Evolutionary conservation across 2,329 filamentous ascomycete species (phyloP).

Genomic region (Neophaeococcomyces aloes): DNA sequence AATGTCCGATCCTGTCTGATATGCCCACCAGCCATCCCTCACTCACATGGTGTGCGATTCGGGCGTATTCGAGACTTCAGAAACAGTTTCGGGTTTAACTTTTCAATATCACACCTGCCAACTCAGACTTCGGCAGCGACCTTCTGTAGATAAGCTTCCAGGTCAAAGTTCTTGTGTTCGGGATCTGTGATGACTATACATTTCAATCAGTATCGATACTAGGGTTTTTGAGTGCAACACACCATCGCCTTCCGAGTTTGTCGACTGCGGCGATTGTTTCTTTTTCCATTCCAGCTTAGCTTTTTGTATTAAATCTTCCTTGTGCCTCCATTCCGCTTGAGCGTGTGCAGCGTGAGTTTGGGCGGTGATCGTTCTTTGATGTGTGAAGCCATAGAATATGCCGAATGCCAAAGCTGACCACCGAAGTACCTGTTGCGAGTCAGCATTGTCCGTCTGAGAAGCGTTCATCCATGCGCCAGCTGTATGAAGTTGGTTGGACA

Average conservation of each 20-base stretch:
- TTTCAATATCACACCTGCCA: no score
- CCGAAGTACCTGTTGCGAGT: constrained; percentile 66
- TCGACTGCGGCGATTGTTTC: constrained; percentile 48
- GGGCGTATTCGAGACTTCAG: no score
- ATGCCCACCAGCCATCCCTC: no score
- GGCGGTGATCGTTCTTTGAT: constrained; percentile 71
- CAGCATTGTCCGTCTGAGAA: no score
- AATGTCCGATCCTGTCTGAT: no score
- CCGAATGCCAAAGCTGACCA: constrained; percentile 89
- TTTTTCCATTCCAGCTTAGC: constrained; percentile 85
- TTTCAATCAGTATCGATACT: not conserved
- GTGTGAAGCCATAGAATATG: constrained; percentile 89
- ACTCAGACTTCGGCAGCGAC: constrained; percentile 19
- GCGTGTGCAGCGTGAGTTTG: constrained; percentile 59
- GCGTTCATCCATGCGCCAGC: no score
- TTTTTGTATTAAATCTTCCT: constrained; percentile 81
- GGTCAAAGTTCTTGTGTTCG: constrained; percentile 80
- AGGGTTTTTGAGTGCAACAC: constrained; percentile 17
- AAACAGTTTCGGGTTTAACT: no score
- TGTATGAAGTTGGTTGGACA: not conserved
- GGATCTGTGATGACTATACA: constrained; percentile 60
- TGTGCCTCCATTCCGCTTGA: constrained; percentile 78
- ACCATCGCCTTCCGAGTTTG: constrained; percentile 31
- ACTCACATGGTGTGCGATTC: no score
- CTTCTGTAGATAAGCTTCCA: constrained; percentile 64